Evolutionary conservation across 2,329 filamentous ascomycete species (phyloP), one percentile per base, ranked within the genome.

Genomic region (Beauveria scarabaeidicola): DNA sequence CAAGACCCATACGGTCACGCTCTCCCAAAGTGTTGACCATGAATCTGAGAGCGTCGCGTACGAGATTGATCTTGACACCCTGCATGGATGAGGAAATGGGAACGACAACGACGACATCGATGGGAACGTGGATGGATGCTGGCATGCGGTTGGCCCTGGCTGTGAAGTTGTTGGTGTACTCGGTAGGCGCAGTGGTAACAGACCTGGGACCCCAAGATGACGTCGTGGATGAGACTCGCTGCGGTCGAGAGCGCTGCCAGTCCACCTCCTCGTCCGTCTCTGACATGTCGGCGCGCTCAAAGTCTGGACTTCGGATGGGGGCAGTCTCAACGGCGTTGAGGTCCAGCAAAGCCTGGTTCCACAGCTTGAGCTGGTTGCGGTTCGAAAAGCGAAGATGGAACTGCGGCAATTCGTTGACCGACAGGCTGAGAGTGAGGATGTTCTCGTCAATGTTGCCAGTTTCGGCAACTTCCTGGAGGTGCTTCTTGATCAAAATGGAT

Each of bases 41-140:
- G 72, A 97, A 99, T 61, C 89, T 90, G 40, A 99, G 80, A 0
- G 93, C 89, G 73, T 99, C 94, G 46, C 91, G 87, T 15, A 99
- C 84, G 1, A 99, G 80, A 63, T 93, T 96, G 69, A 97, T 97
- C 77, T 99, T 99, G 62, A 99, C 84, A n/a, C 94, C 94, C 73
- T 97, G 94, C 93, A 97, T 99, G 0, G 94, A 97, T 1, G 93
- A 96, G 0, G 94, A 97, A 6, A 99, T 91, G 0, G 94, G 94
- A 38, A 99, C 92, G 23, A 99, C 94, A 0, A 97, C 91, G 0
- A 99, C 93, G 32, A 99, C 86, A 69, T 99, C 94, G 58, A 97
- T 84, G 1, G 94, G 93, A 17, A 97, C 90, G 70, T 99, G 94
- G 52, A 93, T 72, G 6, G 87, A 82, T 21, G 77, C 66, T 51